These are phyloP conservation scores for Lizonia empirigonia DNA, from an alignment of 2,329 filamentous ascomycete species.

Conservation along the genomic window DNA sequence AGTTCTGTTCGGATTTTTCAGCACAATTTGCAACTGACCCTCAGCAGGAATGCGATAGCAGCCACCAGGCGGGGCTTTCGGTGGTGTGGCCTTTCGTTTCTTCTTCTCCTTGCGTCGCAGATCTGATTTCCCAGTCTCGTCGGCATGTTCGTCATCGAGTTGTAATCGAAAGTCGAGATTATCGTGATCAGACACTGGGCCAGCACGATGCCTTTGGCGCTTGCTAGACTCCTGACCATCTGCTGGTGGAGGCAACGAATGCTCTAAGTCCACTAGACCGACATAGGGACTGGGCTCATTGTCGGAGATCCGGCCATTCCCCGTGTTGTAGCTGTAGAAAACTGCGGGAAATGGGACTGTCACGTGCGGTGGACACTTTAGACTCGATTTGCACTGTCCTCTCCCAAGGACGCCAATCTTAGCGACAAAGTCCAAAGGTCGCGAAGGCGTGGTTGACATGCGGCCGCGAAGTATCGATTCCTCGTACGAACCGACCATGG, in stretches of 20 bases:
- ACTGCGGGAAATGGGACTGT: conserved; percentile 91
- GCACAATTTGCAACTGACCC: conserved; percentile 93
- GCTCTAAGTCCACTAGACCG: conserved; percentile 88
- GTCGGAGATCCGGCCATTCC: conserved; percentile 69
- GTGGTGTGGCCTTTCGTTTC: conserved; percentile 61
- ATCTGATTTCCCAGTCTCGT: conserved; percentile 32
- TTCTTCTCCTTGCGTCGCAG: conserved; percentile 60
- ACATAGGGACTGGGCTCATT: conserved; percentile 97
- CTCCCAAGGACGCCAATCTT: conserved; percentile 93
- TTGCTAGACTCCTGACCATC: conserved; percentile 50
- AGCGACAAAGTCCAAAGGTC: conserved; percentile 88
- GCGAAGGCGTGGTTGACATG: conserved; percentile 96
- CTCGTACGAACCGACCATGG: conserved; percentile 97
- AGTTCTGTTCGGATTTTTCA: conserved; percentile 98
- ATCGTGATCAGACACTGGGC: conserved; percentile 32
- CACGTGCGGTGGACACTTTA: conserved; percentile 88
- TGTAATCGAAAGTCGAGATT: conserved; percentile 32
- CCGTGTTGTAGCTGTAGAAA: conserved; percentile 88
- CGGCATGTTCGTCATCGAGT: conserved; percentile 22
- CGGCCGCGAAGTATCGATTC: conserved; percentile 92
- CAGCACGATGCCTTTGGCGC: conserved; percentile 47
- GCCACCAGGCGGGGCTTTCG: conserved; percentile 78
- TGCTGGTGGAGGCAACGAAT: conserved; percentile 66
- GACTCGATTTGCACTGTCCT: conserved; percentile 82
- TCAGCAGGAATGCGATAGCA: conserved; percentile 93